phyloP scores from a whole-genome alignment of 2,329 filamentous ascomycete genomes.

The Teratosphaeria destructans region DNA sequence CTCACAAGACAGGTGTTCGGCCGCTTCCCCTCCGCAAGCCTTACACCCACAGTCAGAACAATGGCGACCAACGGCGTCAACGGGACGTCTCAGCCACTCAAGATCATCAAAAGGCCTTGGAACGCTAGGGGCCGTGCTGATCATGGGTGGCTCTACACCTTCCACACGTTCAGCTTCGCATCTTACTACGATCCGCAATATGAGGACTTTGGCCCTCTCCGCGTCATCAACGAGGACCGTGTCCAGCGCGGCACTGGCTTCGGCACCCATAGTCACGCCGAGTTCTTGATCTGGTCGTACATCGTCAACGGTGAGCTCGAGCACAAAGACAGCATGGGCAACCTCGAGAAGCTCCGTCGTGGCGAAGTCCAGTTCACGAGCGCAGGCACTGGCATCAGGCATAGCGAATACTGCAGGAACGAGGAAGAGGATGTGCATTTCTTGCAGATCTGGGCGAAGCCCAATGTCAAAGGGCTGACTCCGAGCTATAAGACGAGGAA shows the following conservation, averaged over 20 bases:
- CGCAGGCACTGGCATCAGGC: slow-evolving; percentile 69
- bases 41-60: slow-evolving; percentile 26
- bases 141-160: slow-evolving; percentile 80
- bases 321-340: slow-evolving; percentile 76
- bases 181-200: slow-evolving; percentile 57
- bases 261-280: slow-evolving; percentile 72
- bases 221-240: slow-evolving; percentile 83
- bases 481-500: slow-evolving; percentile 67
- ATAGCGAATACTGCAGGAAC: slow-evolving; percentile 76
- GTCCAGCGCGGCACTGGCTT: slow-evolving; percentile 66
- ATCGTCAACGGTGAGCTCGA: slow-evolving; percentile 78
- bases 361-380: slow-evolving; percentile 87
- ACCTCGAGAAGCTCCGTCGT: slow-evolving; percentile 57
- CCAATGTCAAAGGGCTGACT: slow-evolving; percentile 60
- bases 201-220: slow-evolving; percentile 61
- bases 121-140: slow-evolving; percentile 63
- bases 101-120: slow-evolving; percentile 66
- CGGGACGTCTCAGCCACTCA: slow-evolving; percentile 27
- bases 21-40: slow-evolving; percentile 8
- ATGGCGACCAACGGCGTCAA: slow-evolving; percentile 25
- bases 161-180: slow-evolving; percentile 79
- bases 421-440: slow-evolving; percentile 64
- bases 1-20: slow-evolving; percentile 27
- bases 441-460: slow-evolving; percentile 73
- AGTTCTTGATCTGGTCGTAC: slow-evolving; percentile 86